Conservation (phyloP, 2,329 filamentous ascomycete genomes). For the Fusarium hainanense region DNA sequence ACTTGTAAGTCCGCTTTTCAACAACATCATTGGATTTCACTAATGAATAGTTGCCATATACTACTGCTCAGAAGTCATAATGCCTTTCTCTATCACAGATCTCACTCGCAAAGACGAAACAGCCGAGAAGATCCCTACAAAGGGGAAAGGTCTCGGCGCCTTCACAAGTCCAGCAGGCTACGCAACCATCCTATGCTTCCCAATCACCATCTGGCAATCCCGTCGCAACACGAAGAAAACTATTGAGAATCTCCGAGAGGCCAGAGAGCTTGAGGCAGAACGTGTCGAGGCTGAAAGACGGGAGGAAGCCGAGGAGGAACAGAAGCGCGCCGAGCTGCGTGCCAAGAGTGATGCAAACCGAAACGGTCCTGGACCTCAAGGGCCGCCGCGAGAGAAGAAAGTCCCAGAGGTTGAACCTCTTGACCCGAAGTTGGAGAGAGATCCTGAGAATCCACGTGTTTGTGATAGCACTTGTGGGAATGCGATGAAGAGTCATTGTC, state of each 20-base stretch:
- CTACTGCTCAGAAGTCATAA: not conserved
- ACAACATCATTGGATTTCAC: fast-evolving
- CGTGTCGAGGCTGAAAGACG: not conserved
- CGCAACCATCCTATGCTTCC: not conserved
- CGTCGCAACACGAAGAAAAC: not conserved
- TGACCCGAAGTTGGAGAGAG: not conserved
- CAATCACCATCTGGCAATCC: not conserved
- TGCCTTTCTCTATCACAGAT: constrained; percentile 13
- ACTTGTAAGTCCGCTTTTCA: not conserved
- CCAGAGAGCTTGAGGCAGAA: not conserved
- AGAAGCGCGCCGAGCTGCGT: not conserved
- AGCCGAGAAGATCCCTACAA: constrained; percentile 2
- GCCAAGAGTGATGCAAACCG: not conserved
- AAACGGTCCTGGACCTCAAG: not conserved
- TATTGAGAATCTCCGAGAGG: not conserved
- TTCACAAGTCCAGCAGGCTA: not conserved
- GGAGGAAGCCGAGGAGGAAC: not conserved
- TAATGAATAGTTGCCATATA: not conserved
- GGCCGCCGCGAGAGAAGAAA: not conserved
- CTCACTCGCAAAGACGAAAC: constrained; percentile 1
- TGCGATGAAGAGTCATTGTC: not conserved
- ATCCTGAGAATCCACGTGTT: not conserved
- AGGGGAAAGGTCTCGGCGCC: not conserved
- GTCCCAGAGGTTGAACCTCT: not conserved
- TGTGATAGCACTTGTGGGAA: not conserved